Evolutionary conservation across 305 asterid species (phyloP).

Genomic region (Euphrasia arctica): DNA sequence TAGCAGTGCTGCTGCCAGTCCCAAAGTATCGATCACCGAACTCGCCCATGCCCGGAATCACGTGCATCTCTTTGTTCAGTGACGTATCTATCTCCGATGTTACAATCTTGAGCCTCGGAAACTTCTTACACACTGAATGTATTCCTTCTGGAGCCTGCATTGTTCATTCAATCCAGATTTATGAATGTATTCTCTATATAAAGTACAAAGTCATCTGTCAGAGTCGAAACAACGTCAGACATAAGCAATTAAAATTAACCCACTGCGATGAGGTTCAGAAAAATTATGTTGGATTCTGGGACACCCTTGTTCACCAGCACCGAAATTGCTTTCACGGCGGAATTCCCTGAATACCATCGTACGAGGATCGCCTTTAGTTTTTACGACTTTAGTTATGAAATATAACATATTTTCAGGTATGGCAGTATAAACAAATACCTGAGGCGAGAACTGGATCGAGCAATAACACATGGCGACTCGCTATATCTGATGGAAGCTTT

Average conservation of each 20-base stretch:
- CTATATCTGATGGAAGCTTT: constrained; percentile 83
- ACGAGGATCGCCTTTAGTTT: neutral
- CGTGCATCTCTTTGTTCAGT: constrained; percentile 57
- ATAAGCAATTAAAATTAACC: constrained; percentile 23
- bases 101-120: constrained; percentile 72
- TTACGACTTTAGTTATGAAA: neutral
- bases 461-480: constrained; percentile 84
- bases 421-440: constrained; percentile 36
- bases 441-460: constrained; percentile 97
- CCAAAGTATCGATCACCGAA: constrained; percentile 96
- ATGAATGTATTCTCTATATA: neutral
- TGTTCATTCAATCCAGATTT: neutral
- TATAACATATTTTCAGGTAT: neutral
- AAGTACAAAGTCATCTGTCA: neutral
- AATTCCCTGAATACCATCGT: constrained; percentile 49
- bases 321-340: constrained; percentile 83
- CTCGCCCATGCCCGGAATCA: constrained; percentile 97
- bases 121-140: constrained; percentile 62
- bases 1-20: constrained; percentile 33
- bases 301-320: constrained; percentile 85
- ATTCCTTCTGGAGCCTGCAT: constrained; percentile 95
- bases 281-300: constrained; percentile 77
- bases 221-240: constrained; percentile 2
- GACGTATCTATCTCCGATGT: constrained; percentile 83
- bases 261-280: constrained; percentile 88